Percentiles rank a stretch among this genome's conserved stretches.
Conservation (phyloP, 1,284 basidiomycete species). For the Ustilago sp. region DNA sequence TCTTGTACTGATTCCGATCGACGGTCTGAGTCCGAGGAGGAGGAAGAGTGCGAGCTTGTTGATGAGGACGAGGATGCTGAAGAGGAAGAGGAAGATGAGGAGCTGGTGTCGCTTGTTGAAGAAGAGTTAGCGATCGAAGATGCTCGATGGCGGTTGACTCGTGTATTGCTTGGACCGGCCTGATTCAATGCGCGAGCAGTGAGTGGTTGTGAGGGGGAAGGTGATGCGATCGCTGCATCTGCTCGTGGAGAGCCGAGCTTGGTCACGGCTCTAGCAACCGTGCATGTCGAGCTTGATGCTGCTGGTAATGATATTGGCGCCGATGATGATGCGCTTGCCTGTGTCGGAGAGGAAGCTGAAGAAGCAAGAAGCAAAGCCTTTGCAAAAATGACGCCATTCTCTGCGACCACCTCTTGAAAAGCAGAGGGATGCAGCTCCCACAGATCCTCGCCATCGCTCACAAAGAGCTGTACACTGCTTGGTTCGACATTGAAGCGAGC, state of each 20-base stretch:
- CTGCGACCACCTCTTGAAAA: slow-evolving; percentile 40
- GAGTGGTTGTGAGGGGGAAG: background rate
- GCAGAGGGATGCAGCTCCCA: slow-evolving; percentile 48
- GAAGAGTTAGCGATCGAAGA: slow-evolving; percentile 15
- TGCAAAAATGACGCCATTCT: slow-evolving; percentile 40
- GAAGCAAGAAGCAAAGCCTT: slow-evolving; percentile 7
- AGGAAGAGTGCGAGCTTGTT: slow-evolving; percentile 7
- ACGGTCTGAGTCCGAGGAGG: slow-evolving; percentile 17
- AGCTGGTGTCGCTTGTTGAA: slow-evolving; percentile 19
- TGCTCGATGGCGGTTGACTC: slow-evolving; percentile 10
- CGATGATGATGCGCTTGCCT: background rate
- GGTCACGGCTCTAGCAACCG: background rate
- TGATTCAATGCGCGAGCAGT: background rate
- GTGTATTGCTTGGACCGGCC: background rate
- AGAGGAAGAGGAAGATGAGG: slow-evolving; percentile 10
- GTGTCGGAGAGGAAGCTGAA: slow-evolving; percentile 5
- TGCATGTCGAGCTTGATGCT: background rate
- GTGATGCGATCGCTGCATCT: background rate
- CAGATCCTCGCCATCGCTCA: slow-evolving; percentile 40
- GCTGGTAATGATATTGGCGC: background rate
- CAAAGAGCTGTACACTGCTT: slow-evolving; percentile 31
- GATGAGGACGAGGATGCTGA: slow-evolving; percentile 5
- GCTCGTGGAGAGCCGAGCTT: slow-evolving; percentile 1
- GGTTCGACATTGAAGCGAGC: slow-evolving; percentile 22
- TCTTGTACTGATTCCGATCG: slow-evolving; percentile 40